Conservation (phyloP, 148 eudicot species). For the Vaccinium vitisidaea region DNA sequence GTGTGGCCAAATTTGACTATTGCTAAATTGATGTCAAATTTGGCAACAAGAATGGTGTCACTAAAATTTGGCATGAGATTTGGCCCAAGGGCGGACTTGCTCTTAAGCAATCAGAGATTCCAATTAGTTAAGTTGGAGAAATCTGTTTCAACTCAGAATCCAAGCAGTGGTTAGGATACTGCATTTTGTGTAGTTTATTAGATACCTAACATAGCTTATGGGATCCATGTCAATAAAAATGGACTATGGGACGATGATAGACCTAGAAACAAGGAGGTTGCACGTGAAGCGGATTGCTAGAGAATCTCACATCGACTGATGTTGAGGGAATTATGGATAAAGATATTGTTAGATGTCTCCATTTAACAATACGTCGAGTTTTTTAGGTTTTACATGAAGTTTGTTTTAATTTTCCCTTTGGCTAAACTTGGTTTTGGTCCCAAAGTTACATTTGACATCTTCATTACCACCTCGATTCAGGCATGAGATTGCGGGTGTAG, state of each 20-base stretch:
- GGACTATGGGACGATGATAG: not conserved
- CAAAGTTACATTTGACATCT: not conserved
- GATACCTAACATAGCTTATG: not conserved
- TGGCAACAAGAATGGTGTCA: no score
- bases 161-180: not conserved
- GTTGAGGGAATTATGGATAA: not conserved
- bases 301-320: not conserved
- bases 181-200: not conserved
- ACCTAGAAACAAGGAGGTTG: not conserved
- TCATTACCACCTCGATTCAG: conserved; percentile 13
- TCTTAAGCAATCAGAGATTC: not conserved
- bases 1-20: no score
- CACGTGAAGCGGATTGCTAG: not conserved
- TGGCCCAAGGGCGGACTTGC: not conserved
- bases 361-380: not conserved
- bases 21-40: no score
- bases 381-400: not conserved
- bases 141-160: not conserved
- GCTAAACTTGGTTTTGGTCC: not conserved
- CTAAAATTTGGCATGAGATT: no score
- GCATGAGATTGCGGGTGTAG: conserved; percentile 39
- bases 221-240: no score
- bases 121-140: not conserved
- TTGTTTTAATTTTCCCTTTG: not conserved
- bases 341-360: not conserved